A percentile compares a stretch with the other conserved stretches of the same genome.
Conservation (phyloP, 768 basidiomycete species). For the Macrocybe gigantea region DNA sequence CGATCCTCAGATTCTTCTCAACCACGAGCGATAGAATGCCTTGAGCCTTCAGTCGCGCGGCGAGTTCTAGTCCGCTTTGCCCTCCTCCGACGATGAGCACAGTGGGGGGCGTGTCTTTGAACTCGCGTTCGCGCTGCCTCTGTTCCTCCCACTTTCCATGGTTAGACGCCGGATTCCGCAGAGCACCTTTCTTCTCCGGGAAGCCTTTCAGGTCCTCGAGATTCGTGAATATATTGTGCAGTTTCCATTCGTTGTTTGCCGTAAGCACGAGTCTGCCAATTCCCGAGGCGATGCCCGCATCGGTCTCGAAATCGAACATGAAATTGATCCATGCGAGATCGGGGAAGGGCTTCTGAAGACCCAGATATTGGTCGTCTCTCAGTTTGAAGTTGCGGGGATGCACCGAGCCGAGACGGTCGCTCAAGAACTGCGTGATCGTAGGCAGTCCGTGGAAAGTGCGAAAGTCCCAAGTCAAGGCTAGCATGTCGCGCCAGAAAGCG, state of each 20-base stretch:
- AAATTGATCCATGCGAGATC: constrained; percentile 51
- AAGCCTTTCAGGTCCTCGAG: constrained; percentile 49
- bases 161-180: constrained; percentile 34
- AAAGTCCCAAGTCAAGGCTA: constrained; percentile 6
- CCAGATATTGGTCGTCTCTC: constrained; percentile 20
- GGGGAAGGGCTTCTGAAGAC: constrained; percentile 31
- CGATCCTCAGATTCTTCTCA: constrained; percentile 53
- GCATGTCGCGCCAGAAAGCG: constrained; percentile 12
- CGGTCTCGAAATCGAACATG: constrained; percentile 52
- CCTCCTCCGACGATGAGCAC: constrained; percentile 63
- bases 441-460: constrained; percentile 3
- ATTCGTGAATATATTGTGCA: constrained; percentile 52
- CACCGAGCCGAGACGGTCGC: background rate
- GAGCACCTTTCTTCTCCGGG: constrained; percentile 43
- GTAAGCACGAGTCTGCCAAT: constrained; percentile 50
- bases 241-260: constrained; percentile 45
- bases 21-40: constrained; percentile 46
- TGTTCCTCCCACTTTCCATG: constrained; percentile 52
- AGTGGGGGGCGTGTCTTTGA: constrained; percentile 26
- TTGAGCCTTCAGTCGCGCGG: constrained; percentile 49
- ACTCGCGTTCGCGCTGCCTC: constrained; percentile 36
- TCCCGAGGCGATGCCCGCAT: constrained; percentile 43
- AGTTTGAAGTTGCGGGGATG: constrained; percentile 1
- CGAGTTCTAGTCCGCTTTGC: constrained; percentile 58
- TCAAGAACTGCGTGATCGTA: constrained; percentile 2